These are phyloP conservation scores for Aphanomyces invadans DNA, from an alignment of 352 stramenopile genomes.

Conservation along the genomic window DNA sequence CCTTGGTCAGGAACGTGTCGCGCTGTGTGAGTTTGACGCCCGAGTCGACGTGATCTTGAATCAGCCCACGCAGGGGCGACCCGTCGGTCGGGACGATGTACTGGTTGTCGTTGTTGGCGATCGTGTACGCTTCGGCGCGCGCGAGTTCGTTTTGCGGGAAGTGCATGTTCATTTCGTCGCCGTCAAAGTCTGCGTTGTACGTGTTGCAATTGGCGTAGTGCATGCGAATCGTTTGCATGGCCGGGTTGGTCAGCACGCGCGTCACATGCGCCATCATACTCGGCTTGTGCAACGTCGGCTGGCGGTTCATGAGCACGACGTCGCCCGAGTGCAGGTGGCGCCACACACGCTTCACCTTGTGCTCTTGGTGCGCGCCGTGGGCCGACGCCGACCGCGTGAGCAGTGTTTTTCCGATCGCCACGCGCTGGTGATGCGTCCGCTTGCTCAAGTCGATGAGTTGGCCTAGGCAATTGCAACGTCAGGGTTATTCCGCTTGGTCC, in stretches of 20 bases:
- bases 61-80: constrained; percentile 95
- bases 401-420: constrained; percentile 94
- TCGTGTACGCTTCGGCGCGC: constrained; percentile 95
- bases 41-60: constrained; percentile 99
- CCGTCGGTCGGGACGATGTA: constrained; percentile 98
- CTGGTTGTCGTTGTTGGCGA: constrained; percentile 97
- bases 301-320: constrained; percentile 98
- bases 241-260: constrained; percentile 93
- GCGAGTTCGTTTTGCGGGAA: constrained; percentile 98
- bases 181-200: constrained; percentile 99
- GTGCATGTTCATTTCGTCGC: constrained; percentile 99
- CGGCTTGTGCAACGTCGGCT: constrained; percentile 99
- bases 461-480: constrained; percentile 39
- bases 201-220: constrained; percentile 99
- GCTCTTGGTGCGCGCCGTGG: constrained; percentile 61
- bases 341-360: constrained; percentile 94
- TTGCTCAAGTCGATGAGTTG: constrained; percentile 92
- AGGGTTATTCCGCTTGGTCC: no score
- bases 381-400: constrained; percentile 83
- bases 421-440: constrained; percentile 88
- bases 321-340: constrained; percentile 97
- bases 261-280: constrained; percentile 99
- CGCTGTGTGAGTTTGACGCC: constrained; percentile 98
- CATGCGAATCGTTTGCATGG: constrained; percentile 99
- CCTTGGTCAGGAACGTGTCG: constrained; percentile 97